These are phyloP conservation scores for Silene uniflora DNA, from an alignment of 148 eudicot species.

Conservation along the genomic window DNA sequence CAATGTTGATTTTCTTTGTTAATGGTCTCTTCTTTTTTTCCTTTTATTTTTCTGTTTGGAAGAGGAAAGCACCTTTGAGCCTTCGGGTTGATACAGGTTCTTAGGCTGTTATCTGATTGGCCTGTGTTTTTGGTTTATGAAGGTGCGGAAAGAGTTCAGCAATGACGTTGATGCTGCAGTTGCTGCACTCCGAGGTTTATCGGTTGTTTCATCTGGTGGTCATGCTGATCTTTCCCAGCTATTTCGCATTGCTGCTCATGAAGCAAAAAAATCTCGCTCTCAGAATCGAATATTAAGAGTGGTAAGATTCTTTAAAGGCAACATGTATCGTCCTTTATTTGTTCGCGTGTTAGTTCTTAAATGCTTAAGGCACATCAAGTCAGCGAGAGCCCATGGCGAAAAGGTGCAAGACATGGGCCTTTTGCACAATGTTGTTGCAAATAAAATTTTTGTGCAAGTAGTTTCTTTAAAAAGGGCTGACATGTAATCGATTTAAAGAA, in stretches of 20 bases:
- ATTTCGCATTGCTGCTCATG: constrained; percentile 73
- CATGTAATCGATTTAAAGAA: no score
- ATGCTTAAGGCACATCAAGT: no score
- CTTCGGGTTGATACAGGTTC: background rate
- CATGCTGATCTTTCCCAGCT: constrained; percentile 86
- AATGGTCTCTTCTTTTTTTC: background rate
- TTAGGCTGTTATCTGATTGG: background rate
- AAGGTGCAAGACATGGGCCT: no score
- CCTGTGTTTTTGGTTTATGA: background rate
- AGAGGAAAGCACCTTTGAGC: background rate
- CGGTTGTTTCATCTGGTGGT: constrained; percentile 45
- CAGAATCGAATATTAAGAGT: constrained; percentile 76
- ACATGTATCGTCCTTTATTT: background rate
- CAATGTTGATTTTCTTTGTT: background rate
- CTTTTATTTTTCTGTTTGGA: background rate
- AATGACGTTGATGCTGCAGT: constrained; percentile 55
- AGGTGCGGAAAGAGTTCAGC: constrained; percentile 77
- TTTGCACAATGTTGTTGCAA: no score
- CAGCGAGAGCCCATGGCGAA: no score
- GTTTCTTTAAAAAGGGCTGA: no score
- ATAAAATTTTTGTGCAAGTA: no score
- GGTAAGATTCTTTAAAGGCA: constrained; percentile 40
- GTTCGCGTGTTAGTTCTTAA: background rate
- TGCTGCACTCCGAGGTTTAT: constrained; percentile 50
- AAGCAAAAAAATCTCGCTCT: constrained; percentile 81